Conservation (phyloP, 192 early-diverging fungal genomes). For the Allomyces javanicus region DNA sequence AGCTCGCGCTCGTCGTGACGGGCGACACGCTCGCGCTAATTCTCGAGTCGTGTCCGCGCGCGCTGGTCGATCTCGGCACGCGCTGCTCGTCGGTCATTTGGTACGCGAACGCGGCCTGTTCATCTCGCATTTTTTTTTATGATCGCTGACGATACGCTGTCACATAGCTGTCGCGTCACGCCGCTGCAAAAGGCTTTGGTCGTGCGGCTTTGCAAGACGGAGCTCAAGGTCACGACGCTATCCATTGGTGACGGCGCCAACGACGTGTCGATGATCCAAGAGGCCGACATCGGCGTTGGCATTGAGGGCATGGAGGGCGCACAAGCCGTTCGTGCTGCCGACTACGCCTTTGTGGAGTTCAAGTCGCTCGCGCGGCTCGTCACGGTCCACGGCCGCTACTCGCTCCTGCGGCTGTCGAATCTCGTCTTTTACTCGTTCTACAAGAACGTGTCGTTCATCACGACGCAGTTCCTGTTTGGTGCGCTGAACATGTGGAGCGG, state of each 20-base stretch:
- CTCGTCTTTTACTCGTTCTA: constrained; percentile 32
- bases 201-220: constrained; percentile 16
- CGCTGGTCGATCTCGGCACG: constrained; percentile 17
- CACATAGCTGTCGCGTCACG: constrained; percentile 20
- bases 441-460: constrained; percentile 35
- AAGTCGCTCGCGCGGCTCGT: constrained; percentile 25
- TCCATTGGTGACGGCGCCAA: constrained; percentile 46
- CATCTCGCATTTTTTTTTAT: no score
- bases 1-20: constrained; percentile 4
- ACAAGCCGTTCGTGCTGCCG: constrained; percentile 32
- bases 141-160: no score
- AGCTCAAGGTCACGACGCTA: constrained; percentile 10
- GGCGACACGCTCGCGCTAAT: constrained; percentile 5
- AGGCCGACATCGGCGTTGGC: constrained; percentile 30
- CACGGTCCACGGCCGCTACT: constrained; percentile 30
- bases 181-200: constrained; percentile 32
- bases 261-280: constrained; percentile 42
- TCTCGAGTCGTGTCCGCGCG: constrained; percentile 4
- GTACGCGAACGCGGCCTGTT: neutral
- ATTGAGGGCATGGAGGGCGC: constrained; percentile 36
- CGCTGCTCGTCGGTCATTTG: constrained; percentile 32
- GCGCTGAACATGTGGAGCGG: constrained; percentile 53
- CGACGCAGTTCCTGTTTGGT: constrained; percentile 39
- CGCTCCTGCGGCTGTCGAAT: constrained; percentile 14
- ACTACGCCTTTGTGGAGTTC: constrained; percentile 37